A percentile compares a stretch with the other conserved stretches of the same genome.
Conservation (phyloP, 768 basidiomycete genomes). For the Podaxis carcinomalis region DNA sequence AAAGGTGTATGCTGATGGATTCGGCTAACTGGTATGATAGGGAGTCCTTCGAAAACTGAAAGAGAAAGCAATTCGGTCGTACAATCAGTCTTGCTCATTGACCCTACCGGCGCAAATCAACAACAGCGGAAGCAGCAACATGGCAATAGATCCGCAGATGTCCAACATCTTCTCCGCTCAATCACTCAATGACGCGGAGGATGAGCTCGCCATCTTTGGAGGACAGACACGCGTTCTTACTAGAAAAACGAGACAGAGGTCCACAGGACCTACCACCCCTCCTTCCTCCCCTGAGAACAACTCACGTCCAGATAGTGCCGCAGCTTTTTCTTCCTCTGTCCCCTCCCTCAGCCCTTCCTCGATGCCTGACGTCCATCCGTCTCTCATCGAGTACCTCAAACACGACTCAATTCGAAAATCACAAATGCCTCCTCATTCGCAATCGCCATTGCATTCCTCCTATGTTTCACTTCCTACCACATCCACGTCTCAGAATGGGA, state of each 20-base stretch:
- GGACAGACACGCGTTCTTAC: slow-evolving; percentile 44
- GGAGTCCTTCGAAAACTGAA: slow-evolving; percentile 40
- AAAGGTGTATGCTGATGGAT: neutral
- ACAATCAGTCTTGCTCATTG: slow-evolving; percentile 22
- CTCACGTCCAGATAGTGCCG: neutral
- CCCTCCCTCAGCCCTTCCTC: slow-evolving; percentile 1
- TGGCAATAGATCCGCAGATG: slow-evolving; percentile 2
- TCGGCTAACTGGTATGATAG: slow-evolving; percentile 18
- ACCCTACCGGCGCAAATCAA: slow-evolving; percentile 4
- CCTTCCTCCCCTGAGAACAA: slow-evolving; percentile 2
- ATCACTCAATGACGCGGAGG: slow-evolving; percentile 29
- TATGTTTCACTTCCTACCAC: neutral
- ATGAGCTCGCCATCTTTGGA: slow-evolving; percentile 52
- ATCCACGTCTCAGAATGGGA: neutral
- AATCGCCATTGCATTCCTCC: neutral
- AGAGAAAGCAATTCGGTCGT: slow-evolving; percentile 39
- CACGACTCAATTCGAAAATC: slow-evolving; percentile 21
- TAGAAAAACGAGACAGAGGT: slow-evolving; percentile 22
- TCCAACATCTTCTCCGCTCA: slow-evolving; percentile 13
- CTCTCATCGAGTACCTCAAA: slow-evolving; percentile 30
- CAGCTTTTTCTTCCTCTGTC: neutral
- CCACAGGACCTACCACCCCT: neutral
- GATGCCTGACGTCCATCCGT: slow-evolving; percentile 26
- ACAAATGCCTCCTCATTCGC: neutral
- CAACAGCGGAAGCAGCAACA: neutral